These are phyloP conservation scores for Psilocybe tampanensis DNA, from an alignment of 768 basidiomycete species.

Conservation along the genomic window DNA sequence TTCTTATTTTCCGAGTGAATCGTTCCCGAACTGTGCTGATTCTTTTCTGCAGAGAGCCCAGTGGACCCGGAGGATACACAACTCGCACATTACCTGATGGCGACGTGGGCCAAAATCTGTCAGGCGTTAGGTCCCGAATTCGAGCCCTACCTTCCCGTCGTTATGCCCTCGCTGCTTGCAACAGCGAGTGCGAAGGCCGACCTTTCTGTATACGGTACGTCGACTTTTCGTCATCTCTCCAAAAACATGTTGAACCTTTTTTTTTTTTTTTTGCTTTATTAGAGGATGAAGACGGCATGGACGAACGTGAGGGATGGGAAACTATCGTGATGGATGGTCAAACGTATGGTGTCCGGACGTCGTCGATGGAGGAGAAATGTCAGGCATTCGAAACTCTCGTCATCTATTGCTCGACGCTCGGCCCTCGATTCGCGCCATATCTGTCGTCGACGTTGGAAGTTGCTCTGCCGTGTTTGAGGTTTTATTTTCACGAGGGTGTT, in stretches of 20 bases:
- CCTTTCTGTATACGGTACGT: constrained; percentile 69
- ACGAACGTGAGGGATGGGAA: constrained; percentile 78
- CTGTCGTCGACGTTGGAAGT: constrained; percentile 72
- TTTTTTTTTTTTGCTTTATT: constrained; percentile 27
- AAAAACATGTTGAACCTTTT: not conserved
- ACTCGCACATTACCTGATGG: constrained; percentile 73
- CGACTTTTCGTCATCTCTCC: not conserved
- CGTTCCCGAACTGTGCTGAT: too few relatives aligned
- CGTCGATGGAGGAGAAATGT: constrained; percentile 84
- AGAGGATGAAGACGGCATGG: constrained; percentile 52
- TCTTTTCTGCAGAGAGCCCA: constrained; percentile 57
- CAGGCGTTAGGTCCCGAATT: constrained; percentile 85
- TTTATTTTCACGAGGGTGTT: constrained; percentile 86
- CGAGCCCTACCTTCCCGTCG: constrained; percentile 81
- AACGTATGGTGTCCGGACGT: constrained; percentile 75
- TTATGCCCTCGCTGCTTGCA: constrained; percentile 78
- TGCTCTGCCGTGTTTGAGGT: constrained; percentile 67
- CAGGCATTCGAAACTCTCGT: constrained; percentile 88
- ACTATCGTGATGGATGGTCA: constrained; percentile 79
- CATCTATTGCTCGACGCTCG: constrained; percentile 74
- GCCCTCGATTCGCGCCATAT: constrained; percentile 70
- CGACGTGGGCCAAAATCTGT: constrained; percentile 89
- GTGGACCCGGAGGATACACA: constrained; percentile 74
- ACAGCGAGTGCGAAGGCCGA: constrained; percentile 83
- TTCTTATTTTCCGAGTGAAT: not conserved